These are phyloP conservation scores for Barnettozyma californica DNA, from an alignment of 805 yeast species.

Conservation along the genomic window DNA sequence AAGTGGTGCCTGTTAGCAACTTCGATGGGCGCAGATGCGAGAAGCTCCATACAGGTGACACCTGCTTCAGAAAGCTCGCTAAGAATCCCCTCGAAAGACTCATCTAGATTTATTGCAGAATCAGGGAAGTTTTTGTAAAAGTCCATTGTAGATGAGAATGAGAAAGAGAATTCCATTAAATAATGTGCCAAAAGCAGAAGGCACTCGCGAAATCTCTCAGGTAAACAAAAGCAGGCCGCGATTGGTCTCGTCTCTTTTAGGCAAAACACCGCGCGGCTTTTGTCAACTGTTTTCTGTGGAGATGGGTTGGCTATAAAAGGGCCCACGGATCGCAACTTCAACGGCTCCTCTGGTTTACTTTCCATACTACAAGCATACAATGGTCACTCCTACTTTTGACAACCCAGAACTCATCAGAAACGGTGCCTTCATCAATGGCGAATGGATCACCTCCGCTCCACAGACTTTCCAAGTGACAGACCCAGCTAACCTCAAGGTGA, in stretches of 20 bases:
- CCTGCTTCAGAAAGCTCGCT: conserved; percentile 17
- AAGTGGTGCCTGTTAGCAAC: conserved; percentile 30
- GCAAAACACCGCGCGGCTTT: conserved; percentile 1
- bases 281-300: neutral
- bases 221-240: neutral
- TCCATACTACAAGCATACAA: neutral
- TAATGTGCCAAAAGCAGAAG: neutral
- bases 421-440: conserved; percentile 66
- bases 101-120: conserved; percentile 30
- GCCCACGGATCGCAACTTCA: neutral
- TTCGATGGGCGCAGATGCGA: conserved; percentile 32
- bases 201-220: neutral
- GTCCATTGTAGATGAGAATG: conserved; percentile 28
- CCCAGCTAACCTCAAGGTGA: conserved; percentile 62
- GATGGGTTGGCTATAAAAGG: neutral
- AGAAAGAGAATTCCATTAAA: neutral
- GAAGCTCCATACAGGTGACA: conserved; percentile 36
- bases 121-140: conserved; percentile 36
- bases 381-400: conserved; percentile 29
- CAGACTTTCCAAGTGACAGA: conserved; percentile 58
- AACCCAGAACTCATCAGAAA: conserved; percentile 50
- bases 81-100: conserved; percentile 26
- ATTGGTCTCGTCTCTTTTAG: neutral
- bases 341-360: neutral
- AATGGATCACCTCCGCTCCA: conserved; percentile 51